A percentile compares a stretch with the other conserved stretches of the same genome.
Conservation (phyloP, 192 early-diverging fungal genomes). For the Rhizoclosmatium sp. region DNA sequence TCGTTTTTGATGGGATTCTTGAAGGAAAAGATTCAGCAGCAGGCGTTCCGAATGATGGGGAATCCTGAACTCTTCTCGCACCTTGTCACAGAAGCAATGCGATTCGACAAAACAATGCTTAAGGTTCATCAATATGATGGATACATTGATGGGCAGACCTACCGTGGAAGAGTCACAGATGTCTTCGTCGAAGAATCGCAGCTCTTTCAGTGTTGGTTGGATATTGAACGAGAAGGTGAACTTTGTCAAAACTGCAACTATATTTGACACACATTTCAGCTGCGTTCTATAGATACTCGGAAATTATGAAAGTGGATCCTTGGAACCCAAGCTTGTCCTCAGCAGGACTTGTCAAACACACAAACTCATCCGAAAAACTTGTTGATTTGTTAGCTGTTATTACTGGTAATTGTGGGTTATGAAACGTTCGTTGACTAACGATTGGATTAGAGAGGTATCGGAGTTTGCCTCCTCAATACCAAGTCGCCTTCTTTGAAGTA, state of each 20-base stretch:
- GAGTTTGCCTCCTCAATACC: slow-evolving; percentile 4
- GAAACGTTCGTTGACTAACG: neutral
- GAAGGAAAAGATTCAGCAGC: slow-evolving; percentile 4
- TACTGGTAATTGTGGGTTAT: neutral
- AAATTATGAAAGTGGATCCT: slow-evolving; percentile 32
- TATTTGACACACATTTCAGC: neutral
- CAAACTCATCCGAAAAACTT: slow-evolving; percentile 27
- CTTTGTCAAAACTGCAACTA: neutral
- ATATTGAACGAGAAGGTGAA: slow-evolving; percentile 14
- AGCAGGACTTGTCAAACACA: slow-evolving; percentile 16
- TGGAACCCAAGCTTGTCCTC: neutral
- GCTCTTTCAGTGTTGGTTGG: slow-evolving; percentile 15
- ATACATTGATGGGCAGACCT: neutral
- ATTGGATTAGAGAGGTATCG: slow-evolving; percentile 18
- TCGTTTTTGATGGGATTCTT: slow-evolving; percentile 19
- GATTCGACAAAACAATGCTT: slow-evolving; percentile 27
- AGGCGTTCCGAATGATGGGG: neutral
- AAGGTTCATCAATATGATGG: slow-evolving; percentile 15
- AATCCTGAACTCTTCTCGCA: slow-evolving; percentile 22
- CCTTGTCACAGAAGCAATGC: slow-evolving; percentile 27
- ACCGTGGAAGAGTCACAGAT: neutral
- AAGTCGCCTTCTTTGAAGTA: slow-evolving; percentile 24
- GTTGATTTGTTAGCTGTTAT: slow-evolving; percentile 22
- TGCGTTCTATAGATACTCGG: neutral
- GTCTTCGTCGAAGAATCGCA: slow-evolving; percentile 10